Evolutionary conservation across 257 asterid genomes (phyloP).

Genomic region (Solanum acaule): DNA sequence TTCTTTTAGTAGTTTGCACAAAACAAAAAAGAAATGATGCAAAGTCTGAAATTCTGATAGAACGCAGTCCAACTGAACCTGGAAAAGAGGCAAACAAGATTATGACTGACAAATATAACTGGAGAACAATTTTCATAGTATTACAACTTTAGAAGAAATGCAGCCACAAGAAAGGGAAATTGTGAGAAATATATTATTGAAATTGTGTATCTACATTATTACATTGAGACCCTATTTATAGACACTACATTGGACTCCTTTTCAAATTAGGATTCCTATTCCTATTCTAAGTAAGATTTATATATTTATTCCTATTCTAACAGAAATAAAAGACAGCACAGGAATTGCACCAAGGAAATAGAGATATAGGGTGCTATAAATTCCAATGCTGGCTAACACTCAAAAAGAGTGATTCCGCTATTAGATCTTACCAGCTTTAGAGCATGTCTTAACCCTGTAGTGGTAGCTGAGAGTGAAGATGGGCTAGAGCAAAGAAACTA

Average conservation of each 20-base stretch:
- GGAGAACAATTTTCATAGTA: background rate
- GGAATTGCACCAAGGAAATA: background rate
- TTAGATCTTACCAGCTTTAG: slow-evolving; percentile 61
- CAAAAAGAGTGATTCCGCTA: background rate
- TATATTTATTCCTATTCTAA: background rate
- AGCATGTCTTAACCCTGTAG: slow-evolving; percentile 76
- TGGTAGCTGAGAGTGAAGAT: slow-evolving; percentile 55
- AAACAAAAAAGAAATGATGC: slow-evolving; percentile 86
- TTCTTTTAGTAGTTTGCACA: slow-evolving; percentile 81
- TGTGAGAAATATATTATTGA: background rate
- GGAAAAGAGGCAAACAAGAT: slow-evolving; percentile 9
- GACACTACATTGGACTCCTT: background rate
- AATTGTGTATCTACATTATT: background rate
- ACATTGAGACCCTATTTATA: background rate
- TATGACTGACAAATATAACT: background rate
- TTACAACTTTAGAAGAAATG: background rate
- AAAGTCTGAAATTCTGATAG: slow-evolving; percentile 58
- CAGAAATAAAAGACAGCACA: background rate
- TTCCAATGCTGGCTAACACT: background rate
- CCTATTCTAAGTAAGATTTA: background rate
- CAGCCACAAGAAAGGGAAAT: background rate
- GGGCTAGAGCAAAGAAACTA: slow-evolving; percentile 77
- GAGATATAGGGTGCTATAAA: background rate
- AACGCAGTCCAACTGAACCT: slow-evolving; percentile 77
- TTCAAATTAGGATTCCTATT: background rate